phyloP scores from a whole-genome alignment of 306 rosid genomes.

The Dryas drummondii region DNA sequence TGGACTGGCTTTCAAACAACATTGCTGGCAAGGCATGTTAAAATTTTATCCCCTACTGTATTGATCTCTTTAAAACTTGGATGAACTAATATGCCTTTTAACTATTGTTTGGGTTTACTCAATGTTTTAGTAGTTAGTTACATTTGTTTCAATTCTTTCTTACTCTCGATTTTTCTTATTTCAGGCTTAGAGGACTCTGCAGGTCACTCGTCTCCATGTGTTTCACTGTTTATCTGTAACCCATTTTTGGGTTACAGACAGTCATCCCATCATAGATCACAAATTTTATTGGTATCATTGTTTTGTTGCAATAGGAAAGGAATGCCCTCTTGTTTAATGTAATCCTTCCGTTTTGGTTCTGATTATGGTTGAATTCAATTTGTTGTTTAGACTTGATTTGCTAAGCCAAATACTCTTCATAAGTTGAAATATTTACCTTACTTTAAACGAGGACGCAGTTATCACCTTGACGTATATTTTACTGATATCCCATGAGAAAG shows the following conservation, averaged over 20 bases:
- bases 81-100: neutral
- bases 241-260: neutral
- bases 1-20: slow-evolving; percentile 75
- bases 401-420: neutral
- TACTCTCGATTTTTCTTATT: neutral
- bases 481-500: no score
- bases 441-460: no score
- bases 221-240: slow-evolving; percentile 12
- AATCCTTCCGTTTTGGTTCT: neutral
- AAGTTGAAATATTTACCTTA: no score
- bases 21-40: slow-evolving; percentile 53
- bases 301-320: neutral
- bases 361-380: neutral
- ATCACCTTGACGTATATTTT: no score
- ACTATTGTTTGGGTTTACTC: neutral
- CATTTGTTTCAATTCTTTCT: neutral
- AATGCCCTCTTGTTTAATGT: neutral
- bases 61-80: neutral
- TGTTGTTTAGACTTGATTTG: neutral
- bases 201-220: slow-evolving; percentile 1
- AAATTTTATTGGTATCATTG: no score
- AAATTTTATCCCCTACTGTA: neutral
- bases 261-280: neutral
- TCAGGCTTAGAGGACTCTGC: slow-evolving; percentile 29
- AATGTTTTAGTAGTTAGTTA: neutral